Percentiles rank a stretch among this genome's conserved stretches.
Conservation (phyloP, 495 filamentous ascomycete genomes). For the Neurospora tetrasperma region DNA sequence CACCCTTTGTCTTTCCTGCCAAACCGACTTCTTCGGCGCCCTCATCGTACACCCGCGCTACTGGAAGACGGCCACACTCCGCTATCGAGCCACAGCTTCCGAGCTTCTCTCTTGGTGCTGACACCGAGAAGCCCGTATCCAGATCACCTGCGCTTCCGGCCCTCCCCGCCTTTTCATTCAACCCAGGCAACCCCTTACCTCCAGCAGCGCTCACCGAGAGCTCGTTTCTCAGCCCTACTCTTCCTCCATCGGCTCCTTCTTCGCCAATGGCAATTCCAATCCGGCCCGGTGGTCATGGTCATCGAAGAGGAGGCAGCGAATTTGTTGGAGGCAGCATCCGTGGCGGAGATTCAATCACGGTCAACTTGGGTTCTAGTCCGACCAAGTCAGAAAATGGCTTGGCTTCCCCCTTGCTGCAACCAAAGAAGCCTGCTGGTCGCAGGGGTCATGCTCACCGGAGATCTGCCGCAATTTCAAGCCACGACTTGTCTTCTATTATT, state of each 20-base stretch:
- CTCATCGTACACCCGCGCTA: slow-evolving; percentile 34
- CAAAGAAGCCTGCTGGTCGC: slow-evolving; percentile 39
- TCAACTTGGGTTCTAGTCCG: slow-evolving; percentile 50
- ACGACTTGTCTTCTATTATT: slow-evolving; percentile 63
- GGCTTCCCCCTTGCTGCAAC: slow-evolving; percentile 37
- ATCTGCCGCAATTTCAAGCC: slow-evolving; percentile 77
- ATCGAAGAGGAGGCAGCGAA: slow-evolving; percentile 67
- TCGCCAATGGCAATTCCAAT: slow-evolving; percentile 35
- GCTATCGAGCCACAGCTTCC: slow-evolving; percentile 29
- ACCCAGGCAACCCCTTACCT: slow-evolving; percentile 37
- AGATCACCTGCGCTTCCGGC: slow-evolving; percentile 43
- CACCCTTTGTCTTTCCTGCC: slow-evolving; percentile 22
- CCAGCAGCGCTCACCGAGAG: slow-evolving; percentile 14
- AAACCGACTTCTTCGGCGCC: slow-evolving; percentile 28
- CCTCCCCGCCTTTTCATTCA: slow-evolving; percentile 57
- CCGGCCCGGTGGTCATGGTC: slow-evolving; percentile 41
- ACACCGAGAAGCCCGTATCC: slow-evolving; percentile 10
- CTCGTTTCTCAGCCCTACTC: slow-evolving; percentile 32
- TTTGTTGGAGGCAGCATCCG: slow-evolving; percentile 67
- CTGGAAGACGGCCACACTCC: slow-evolving; percentile 37
- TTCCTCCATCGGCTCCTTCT: slow-evolving; percentile 25
- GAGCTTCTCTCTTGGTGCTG: slow-evolving; percentile 10
- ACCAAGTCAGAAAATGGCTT: slow-evolving; percentile 50
- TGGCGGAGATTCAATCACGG: slow-evolving; percentile 40
- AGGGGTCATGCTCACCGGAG: slow-evolving; percentile 76